Evolutionary conservation across 83 land plant species (phyloP).

Genomic region (Thuja plicata): DNA sequence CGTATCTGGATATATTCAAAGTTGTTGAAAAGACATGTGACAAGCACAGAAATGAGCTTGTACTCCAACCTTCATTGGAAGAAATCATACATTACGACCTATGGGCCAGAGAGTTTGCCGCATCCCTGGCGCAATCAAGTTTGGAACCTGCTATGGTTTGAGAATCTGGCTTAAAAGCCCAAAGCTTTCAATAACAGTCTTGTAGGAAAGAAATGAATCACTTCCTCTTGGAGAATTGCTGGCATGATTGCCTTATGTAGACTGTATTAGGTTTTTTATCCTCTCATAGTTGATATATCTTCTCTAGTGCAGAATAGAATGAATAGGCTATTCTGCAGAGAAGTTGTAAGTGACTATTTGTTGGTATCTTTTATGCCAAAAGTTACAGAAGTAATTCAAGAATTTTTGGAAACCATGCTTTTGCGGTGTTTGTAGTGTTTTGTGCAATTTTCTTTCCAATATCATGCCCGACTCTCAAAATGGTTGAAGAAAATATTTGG

Average conservation of each 20-base stretch:
- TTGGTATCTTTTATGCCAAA: not conserved
- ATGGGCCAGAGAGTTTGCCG: slow-evolving; percentile 91
- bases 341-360: not conserved
- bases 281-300: not conserved
- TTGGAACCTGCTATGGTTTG: slow-evolving; percentile 46
- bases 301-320: not conserved
- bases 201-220: not conserved
- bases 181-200: not conserved
- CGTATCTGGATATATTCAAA: slow-evolving; percentile 87
- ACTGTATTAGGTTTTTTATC: not conserved
- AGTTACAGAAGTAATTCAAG: not conserved
- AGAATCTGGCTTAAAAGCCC: slow-evolving; percentile 10
- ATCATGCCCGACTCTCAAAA: not conserved
- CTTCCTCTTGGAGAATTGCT: not conserved
- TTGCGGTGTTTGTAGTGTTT: not conserved
- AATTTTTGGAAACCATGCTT: not conserved
- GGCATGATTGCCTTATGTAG: not conserved
- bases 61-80: slow-evolving; percentile 70
- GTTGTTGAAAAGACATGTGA: slow-evolving; percentile 86
- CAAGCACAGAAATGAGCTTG: slow-evolving; percentile 71
- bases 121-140: slow-evolving; percentile 35
- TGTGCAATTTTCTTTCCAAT: not conserved
- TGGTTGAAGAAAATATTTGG: not conserved
- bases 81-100: slow-evolving; percentile 87
- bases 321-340: not conserved